A percentile compares a stretch with the other conserved stretches of the same genome.
phyloP scores from a whole-genome alignment of 305 asterid species.

The Fraxinus dipetala region DNA sequence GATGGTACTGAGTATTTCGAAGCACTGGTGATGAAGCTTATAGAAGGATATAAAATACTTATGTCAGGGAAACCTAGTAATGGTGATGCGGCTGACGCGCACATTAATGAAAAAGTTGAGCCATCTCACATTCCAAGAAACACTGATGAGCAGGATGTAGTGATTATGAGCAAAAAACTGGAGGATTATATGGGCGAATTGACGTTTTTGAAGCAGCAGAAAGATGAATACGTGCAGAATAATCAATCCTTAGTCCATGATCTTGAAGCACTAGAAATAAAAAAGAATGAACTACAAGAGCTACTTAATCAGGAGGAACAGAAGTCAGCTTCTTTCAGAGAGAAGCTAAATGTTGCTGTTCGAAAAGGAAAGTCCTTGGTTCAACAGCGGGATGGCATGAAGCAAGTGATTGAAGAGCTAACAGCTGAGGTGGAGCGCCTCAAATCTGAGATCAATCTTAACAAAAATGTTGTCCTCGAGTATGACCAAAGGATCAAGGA shows the following conservation, averaged over 20 bases:
- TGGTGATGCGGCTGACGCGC: conserved; percentile 40
- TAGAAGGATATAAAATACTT: conserved; percentile 53
- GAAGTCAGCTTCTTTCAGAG: conserved; percentile 75
- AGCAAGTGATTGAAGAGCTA: conserved; percentile 69
- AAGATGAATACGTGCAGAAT: conserved; percentile 38
- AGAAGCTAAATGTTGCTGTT: conserved; percentile 87
- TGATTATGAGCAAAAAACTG: conserved; percentile 46
- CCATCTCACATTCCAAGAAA: conserved; percentile 35
- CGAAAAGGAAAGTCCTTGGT: conserved; percentile 93
- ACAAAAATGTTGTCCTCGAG: conserved; percentile 49
- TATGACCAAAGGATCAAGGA: conserved; percentile 54
- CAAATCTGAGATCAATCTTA: conserved; percentile 46
- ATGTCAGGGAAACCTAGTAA: conserved; percentile 34
- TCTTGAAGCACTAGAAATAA: conserved; percentile 53
- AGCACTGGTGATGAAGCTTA: conserved; percentile 54
- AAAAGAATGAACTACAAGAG: conserved; percentile 61
- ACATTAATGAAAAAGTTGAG: conserved; percentile 35
- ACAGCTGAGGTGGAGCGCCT: conserved; percentile 62
- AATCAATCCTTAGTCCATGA: conserved; percentile 58
- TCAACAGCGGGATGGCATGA: conserved; percentile 85
- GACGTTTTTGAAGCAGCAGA: conserved; percentile 67
- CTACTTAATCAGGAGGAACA: conserved; percentile 77
- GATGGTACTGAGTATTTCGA: conserved; percentile 53
- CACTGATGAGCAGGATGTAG: conserved; percentile 43
- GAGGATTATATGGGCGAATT: conserved; percentile 56